Base-by-base conservation (phyloP, 2,329 filamentous ascomycete genomes). In the Aschersonia sp. region DNA sequence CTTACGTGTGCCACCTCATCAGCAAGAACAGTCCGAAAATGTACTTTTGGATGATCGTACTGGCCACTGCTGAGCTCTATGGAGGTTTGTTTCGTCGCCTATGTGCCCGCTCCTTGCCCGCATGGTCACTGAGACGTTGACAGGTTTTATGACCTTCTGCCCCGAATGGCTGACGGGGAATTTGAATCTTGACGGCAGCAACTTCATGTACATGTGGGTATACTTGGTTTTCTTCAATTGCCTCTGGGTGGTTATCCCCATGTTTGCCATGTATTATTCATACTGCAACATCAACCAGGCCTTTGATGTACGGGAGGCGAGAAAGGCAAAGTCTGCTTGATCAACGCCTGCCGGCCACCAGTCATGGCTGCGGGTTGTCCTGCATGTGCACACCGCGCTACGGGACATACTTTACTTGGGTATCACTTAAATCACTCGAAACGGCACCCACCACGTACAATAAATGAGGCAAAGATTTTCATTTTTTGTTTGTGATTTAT, bases 71-170 rank as follows among this genome's bases (percentile, higher is more conserved):
- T 48, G 80, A 84, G 68, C 56, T 84, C 5, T 84, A 84, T 54
- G 80, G 80, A 53, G 77, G 74, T 75, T 35, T 42, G 40, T 28
- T 42, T n/a, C 40, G 35, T 42, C 9, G 40, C 20, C 40, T 5
- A 6, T 6, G 40, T 42, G 6, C 9, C 20, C 10, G 6, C n/a
- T 45, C 9, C 29, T 31, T 20, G 9, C 40, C 28, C 40, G 9
- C 40, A 5, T n/a, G 10, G 5, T 47, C 12, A 2, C 31, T 38
- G 31, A 9, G 6, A 10, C 4, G 3, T 35, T 6, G 7, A 31
- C 29, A 78, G 76, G 80, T 20, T 84, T 80, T 65, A 83, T 84
- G 75, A 84, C 80, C 0, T 84, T 84, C 59, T 79, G 75, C 61
- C 80, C 80, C 9, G 80, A 84, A 63, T 84, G 80, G 80, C 65